Evolutionary conservation across 2,329 filamentous ascomycete species (phyloP), one percentile per base, ranked within the genome.

Genomic region (Xylariomycetidae sp.): DNA sequence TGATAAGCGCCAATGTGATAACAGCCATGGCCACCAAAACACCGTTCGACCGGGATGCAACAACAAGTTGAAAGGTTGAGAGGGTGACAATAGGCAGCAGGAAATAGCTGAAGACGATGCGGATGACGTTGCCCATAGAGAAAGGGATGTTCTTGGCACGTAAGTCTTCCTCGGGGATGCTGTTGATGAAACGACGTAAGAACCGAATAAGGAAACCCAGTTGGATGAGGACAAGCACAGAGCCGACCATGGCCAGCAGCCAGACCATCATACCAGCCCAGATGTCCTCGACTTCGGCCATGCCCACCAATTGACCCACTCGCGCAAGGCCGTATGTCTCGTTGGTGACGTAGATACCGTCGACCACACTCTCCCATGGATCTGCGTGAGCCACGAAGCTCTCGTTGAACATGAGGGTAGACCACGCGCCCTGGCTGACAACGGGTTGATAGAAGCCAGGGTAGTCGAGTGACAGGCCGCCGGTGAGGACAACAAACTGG

Each of bases 241-340:
- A 68, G 24, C 61, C 78, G 38, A 93, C 73, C 42, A 95, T 83
- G 42, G 82, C 81, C 8, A 90, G 70, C 13, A 96, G 72, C 82
- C 88, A 96, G 27, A 95, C 70, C 53, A 92, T 86, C 82, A 94
- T 92, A 42, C 87, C 87, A 1, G 87, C 82, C 92, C 92, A 98
- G 14, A 95, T 76, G 55, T 98, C 92, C 39, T 79, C 67, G 10
- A 76, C 73, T 16, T 76, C 67, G 17, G 72, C 69, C 74, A 96
- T 84, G 20, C 92, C 92, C 24, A 92, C 76, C 32, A 92, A 71
- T 55, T 95, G 86, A 25, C 82, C 82, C 48, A 92, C 71, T 29
- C 74, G 70, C 41, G 92, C 80, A 30, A 98, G 65, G 18, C 92
- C 92, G 49, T 90, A 89, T 3, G 71, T 78, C 19, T 78, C 81